These are phyloP conservation scores for Aschersonia sp. DNA, from an alignment of 2,329 filamentous ascomycete species.

Conservation along the genomic window DNA sequence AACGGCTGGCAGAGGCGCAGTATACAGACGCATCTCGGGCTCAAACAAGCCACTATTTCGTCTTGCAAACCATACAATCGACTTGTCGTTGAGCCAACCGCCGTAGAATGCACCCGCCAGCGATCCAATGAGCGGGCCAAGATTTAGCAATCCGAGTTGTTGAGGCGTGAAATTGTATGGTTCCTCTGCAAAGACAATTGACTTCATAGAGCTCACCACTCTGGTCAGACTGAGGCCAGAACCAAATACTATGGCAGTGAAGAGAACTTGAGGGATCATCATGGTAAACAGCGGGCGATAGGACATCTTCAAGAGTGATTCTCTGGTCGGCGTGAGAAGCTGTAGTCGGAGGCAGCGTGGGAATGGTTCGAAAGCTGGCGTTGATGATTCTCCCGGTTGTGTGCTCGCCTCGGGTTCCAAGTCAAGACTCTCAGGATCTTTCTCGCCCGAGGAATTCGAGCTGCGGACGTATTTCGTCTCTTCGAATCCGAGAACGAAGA, in stretches of 20 bases:
- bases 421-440: background rate
- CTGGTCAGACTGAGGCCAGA: constrained; percentile 19
- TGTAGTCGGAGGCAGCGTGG: constrained; percentile 1
- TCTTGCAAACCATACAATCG: constrained; percentile 20
- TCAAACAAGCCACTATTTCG: constrained; percentile 26
- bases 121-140: constrained; percentile 21
- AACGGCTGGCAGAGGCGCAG: constrained; percentile 14
- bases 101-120: constrained; percentile 23
- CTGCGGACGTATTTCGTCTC: constrained; percentile 14
- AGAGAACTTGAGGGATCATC: constrained; percentile 23
- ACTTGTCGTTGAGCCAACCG: constrained; percentile 22
- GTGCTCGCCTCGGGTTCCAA: background rate
- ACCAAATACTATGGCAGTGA: constrained; percentile 23
- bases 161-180: constrained; percentile 14
- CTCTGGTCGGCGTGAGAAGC: constrained; percentile 7
- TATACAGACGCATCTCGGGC: constrained; percentile 27
- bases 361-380: background rate
- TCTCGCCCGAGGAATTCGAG: background rate
- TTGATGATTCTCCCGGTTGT: background rate
- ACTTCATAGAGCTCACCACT: constrained; percentile 14
- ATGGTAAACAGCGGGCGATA: constrained; percentile 8
- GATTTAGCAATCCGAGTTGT: constrained; percentile 13
- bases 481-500: constrained; percentile 10
- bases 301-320: constrained; percentile 7
- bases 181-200: constrained; percentile 20